Evolutionary conservation across 768 basidiomycete genomes (phyloP).

Genomic region (Multifurca ochricompacta): DNA sequence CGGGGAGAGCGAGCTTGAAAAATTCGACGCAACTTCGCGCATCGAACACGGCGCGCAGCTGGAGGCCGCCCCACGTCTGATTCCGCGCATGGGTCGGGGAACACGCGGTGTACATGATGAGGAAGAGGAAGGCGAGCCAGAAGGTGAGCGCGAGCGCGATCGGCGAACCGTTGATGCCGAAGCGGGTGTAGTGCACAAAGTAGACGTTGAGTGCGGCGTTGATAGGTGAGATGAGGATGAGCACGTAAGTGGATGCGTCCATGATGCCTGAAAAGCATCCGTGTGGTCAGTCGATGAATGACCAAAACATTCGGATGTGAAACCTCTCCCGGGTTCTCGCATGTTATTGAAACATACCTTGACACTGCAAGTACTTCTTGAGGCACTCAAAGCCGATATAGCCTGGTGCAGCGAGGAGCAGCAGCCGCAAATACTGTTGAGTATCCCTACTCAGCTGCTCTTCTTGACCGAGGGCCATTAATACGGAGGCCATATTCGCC

Average conservation of each 20-base stretch:
- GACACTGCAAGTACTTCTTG: conserved; percentile 76
- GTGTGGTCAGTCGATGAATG: neutral
- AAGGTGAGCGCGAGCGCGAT: conserved; percentile 61
- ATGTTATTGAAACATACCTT: conserved; percentile 37
- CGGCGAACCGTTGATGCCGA: conserved; percentile 61
- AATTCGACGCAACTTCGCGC: conserved; percentile 45
- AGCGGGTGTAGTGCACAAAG: conserved; percentile 55
- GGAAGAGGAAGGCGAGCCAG: conserved; percentile 55
- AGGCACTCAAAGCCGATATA: conserved; percentile 71
- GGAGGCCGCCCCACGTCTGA: conserved; percentile 57
- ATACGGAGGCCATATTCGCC: conserved; percentile 54
- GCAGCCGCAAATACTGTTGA: conserved; percentile 55
- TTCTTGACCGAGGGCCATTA: conserved; percentile 58
- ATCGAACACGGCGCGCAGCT: conserved; percentile 39
- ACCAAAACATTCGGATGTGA: no score
- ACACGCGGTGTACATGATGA: conserved; percentile 41
- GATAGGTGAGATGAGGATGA: conserved; percentile 56
- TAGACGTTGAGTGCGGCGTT: conserved; percentile 53
- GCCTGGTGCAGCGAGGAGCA: conserved; percentile 59
- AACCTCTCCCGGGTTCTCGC: no score
- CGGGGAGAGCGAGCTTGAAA: conserved; percentile 63
- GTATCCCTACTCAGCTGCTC: conserved; percentile 49
- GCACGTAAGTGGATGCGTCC: conserved; percentile 58
- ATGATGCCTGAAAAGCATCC: conserved; percentile 71
- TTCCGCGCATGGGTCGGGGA: conserved; percentile 50